Conservation (phyloP, 371 early-diverging fungal species). For the Mucor indicus region DNA sequence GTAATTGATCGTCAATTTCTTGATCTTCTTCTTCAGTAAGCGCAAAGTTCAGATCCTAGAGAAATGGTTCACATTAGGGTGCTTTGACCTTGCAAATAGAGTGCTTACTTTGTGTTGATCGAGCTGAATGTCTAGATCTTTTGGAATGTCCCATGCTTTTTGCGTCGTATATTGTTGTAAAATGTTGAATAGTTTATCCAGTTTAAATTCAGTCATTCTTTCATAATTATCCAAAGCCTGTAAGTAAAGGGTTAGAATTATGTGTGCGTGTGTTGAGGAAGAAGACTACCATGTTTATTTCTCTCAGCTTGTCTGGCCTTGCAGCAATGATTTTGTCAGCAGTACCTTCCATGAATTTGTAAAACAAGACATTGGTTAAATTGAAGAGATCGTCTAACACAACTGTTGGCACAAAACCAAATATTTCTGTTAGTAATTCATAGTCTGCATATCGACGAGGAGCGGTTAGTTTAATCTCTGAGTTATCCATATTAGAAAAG, state of each 20-base stretch:
- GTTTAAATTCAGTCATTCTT: not conserved
- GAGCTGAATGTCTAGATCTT: not conserved
- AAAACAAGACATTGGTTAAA: slow-evolving; percentile 2
- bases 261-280: no score
- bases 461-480: not conserved
- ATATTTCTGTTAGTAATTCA: slow-evolving; percentile 7
- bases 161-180: slow-evolving; percentile 8
- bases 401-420: slow-evolving; percentile 2
- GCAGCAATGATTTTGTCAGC: not conserved
- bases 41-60: not conserved
- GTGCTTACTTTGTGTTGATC: slow-evolving; percentile 12
- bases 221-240: slow-evolving; percentile 1
- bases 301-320: slow-evolving; percentile 4
- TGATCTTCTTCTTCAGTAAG: not conserved
- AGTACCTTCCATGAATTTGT: slow-evolving; percentile 10
- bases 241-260: not conserved
- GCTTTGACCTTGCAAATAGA: no score
- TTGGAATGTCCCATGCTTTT: slow-evolving; percentile 5
- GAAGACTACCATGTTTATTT: slow-evolving; percentile 6
- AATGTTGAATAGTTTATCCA: slow-evolving; percentile 1
- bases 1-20: not conserved
- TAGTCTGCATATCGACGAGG: slow-evolving; percentile 3
- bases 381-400: slow-evolving; percentile 2
- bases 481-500: no score
- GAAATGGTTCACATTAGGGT: not conserved